A percentile compares a stretch with the other conserved stretches of the same genome.
Evolutionary conservation across 2,329 filamentous ascomycete species (phyloP).

Genomic region (Penicillium sp.): DNA sequence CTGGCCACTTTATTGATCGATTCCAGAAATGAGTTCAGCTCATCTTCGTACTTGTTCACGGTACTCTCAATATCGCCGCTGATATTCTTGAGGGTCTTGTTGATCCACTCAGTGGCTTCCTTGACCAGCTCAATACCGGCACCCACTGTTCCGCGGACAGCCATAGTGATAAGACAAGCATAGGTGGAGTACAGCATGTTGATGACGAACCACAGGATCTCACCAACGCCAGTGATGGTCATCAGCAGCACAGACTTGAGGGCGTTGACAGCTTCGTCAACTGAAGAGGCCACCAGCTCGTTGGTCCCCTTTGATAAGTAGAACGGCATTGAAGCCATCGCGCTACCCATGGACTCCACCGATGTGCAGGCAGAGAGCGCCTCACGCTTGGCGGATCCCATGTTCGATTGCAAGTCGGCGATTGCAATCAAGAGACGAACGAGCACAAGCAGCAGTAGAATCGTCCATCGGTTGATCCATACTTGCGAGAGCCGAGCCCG

Average conservation of each 20-base stretch:
- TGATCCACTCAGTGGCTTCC: constrained; percentile 58
- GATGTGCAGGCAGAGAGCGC: constrained; percentile 85
- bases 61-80: constrained; percentile 45
- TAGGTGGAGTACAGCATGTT: constrained; percentile 89
- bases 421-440: constrained; percentile 75
- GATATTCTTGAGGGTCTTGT: constrained; percentile 50
- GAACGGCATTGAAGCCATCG: constrained; percentile 97
- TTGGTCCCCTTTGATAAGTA: constrained; percentile 90
- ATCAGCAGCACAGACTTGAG: constrained; percentile 76
- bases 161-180: constrained; percentile 79
- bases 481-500: constrained; percentile 86
- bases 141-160: constrained; percentile 73
- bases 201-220: constrained; percentile 86
- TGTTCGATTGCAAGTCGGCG: constrained; percentile 65
- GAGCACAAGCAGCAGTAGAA: constrained; percentile 81
- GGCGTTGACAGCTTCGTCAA: constrained; percentile 75
- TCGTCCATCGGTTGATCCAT: constrained; percentile 97
- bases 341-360: constrained; percentile 87
- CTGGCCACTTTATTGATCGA: constrained; percentile 56
- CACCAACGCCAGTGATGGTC: constrained; percentile 76
- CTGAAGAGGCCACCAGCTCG: constrained; percentile 71
- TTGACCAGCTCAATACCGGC: constrained; percentile 61
- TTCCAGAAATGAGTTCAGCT: constrained; percentile 51
- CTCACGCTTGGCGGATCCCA: constrained; percentile 71
- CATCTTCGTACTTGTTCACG: constrained; percentile 51